phyloP scores from a whole-genome alignment of 768 basidiomycete species.

The Pisolithus orientalis region DNA sequence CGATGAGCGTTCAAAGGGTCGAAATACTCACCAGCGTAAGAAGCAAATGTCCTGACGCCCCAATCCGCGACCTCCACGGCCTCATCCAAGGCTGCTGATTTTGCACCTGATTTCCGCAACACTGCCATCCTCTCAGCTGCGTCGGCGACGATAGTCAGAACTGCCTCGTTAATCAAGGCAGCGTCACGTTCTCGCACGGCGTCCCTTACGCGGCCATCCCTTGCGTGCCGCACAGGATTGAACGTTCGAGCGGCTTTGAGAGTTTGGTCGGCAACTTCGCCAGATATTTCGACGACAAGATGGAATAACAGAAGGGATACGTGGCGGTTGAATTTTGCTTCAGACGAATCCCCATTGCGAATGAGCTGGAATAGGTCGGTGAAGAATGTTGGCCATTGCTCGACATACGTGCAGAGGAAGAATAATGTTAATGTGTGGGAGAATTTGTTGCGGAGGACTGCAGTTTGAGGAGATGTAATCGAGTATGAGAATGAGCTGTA shows the following conservation, averaged over 20 bases:
- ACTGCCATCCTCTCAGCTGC: constrained; percentile 51
- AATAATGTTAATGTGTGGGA: constrained; percentile 85
- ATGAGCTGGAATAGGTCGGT: constrained; percentile 69
- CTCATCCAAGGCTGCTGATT: constrained; percentile 49
- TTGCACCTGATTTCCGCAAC: constrained; percentile 41
- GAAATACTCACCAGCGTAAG: constrained; percentile 79
- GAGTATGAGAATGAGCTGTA: constrained; percentile 5
- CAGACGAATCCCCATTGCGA: constrained; percentile 49
- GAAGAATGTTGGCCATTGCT: constrained; percentile 86
- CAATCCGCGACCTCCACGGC: constrained; percentile 80
- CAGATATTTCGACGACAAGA: constrained; percentile 89
- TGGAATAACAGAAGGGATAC: constrained; percentile 87
- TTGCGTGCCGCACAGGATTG: constrained; percentile 60
- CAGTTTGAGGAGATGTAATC: constrained; percentile 5
- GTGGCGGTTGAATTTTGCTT: constrained; percentile 70
- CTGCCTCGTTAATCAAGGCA: constrained; percentile 75
- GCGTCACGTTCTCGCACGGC: constrained; percentile 89
- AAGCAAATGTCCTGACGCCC: constrained; percentile 88
- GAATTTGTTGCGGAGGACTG: constrained; percentile 93
- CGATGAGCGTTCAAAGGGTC: not conserved
- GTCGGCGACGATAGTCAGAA: constrained; percentile 76
- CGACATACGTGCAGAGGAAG: constrained; percentile 82
- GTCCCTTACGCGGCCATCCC: constrained; percentile 84
- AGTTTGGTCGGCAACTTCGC: constrained; percentile 94
- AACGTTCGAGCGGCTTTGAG: constrained; percentile 82